Base-by-base conservation (phyloP, 2,329 filamentous ascomycete genomes). In the Beauveria medogensis region DNA sequence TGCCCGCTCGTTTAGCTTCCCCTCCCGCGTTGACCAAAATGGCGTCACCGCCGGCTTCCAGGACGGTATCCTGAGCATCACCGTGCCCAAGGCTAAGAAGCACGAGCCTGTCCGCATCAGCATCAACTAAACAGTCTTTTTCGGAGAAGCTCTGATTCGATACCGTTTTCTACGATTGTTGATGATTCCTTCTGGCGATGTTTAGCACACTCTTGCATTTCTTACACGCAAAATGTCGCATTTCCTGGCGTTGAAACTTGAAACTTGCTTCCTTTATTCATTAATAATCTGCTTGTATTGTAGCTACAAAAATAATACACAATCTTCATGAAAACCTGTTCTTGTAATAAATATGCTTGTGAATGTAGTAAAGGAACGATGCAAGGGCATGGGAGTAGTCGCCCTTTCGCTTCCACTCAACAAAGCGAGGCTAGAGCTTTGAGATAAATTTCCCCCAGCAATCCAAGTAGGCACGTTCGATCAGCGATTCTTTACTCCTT, bases 1-100 rank as follows among this genome's bases (percentile, higher is more conserved):
- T 75, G 79, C 82, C 54, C 82, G 88, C 64, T 83, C 79, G 62
- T 90, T 90, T 76, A 82, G 77, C 71, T 90, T 91, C 77, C 85
- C 87, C 0, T 74, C 74, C 57, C 81, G 80, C 30, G 80, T 91
- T 63, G 84, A 89, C 68, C 80, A 83, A 67, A 82, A 85, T 18
- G 74, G 68, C 3, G 87, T 91, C 60, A 77, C 73, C 50, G 88
- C 88, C 55, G 78, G 70, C 59, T 81, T 90, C 67, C 81, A 83
- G 72, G 82, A 90, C 63, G 88, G 88, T 30, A 78, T 90, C 64
- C 76, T 91, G 65, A 82, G 72, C 66, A 78, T 91, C 62, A 69
- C 77, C 28, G 81, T 90, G 20, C 88, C 88, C 55, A 90, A 89
- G 79, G 81, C 82, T 26, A 82, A 80, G 75, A 84, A 82, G 78